phyloP scores from a whole-genome alignment of 2,329 filamentous ascomycete species.

The Exophiala oligosperma region DNA sequence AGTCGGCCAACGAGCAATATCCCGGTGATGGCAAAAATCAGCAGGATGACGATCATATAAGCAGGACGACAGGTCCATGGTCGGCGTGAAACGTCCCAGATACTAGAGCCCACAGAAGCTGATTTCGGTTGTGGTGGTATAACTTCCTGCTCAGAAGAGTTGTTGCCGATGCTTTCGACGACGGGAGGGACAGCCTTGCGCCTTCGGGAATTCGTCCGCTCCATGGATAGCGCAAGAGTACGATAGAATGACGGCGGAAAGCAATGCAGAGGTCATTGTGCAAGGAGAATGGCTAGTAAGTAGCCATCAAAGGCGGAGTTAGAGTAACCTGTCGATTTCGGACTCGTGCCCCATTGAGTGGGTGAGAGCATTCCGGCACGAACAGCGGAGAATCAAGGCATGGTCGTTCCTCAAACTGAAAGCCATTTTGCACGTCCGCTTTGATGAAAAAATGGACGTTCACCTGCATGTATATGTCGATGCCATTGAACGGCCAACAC shows the following conservation, averaged over 20 bases:
- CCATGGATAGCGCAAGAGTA: not conserved
- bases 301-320: no score
- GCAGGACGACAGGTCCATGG: not conserved
- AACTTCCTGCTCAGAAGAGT: not conserved
- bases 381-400: not conserved
- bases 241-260: not conserved
- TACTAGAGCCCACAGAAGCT: no score
- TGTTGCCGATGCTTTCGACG: not conserved
- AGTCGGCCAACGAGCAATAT: not conserved
- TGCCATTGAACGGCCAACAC: no score
- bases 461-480: no score
- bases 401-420: no score
- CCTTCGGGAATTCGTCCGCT: slow-evolving; percentile 14
- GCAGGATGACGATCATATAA: not conserved
- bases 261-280: not conserved
- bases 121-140: not conserved
- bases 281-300: not conserved
- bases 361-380: not conserved
- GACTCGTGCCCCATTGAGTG: not conserved
- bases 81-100: no score
- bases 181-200: not conserved
- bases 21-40: not conserved
- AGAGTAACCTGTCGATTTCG: not conserved
- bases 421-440: not conserved
- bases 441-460: not conserved